Evolutionary conservation across 1,284 basidiomycete genomes (phyloP), one percentile per base, ranked within the genome.

Genomic region (Pascua sp.): DNA sequence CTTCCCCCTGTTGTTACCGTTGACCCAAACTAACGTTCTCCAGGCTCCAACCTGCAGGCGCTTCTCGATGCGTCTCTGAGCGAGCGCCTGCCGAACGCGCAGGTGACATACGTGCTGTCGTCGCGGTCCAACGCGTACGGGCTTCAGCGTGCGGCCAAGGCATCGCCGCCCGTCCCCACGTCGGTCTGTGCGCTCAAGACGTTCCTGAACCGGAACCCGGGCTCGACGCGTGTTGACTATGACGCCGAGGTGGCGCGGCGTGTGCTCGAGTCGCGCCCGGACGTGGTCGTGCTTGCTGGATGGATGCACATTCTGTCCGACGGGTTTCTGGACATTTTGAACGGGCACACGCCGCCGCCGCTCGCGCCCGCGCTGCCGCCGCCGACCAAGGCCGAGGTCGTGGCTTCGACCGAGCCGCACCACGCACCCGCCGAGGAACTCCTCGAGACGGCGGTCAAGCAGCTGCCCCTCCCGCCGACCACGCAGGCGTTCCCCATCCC

Each of bases 1-100:
- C 9, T 24, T 4, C 17, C 16, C 8, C 17, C 8, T 18, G 11
- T 4, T 24, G 11, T 45, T 18, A 9, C 24, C 9, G 7, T 32
- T 3, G 2, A 9, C 53, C 59, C 68, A 48, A 42, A 54, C 62
- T 69, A 56, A 62, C 60, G 40, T 40, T 3, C 15, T 11, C 9
- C 65, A 96, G 93, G 95, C 44, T 89, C 89, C 37, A 98, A 98
- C 78, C 84, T 98, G 24, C 94, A 98, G 79, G 94, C 95, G 0
- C 82, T 98, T 58, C 91, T 98, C 68, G 90, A 97, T 75, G 91
- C 93, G 7, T 84, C 88, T 13, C 78, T 82, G 50, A 74, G 83
- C 13, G 55, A 65, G 11, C 63, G 57, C 36, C 81, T 90, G 44
- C 87, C 91, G 32, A 76, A 86, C 60, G 81, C 88, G 1, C 77